Evolutionary conservation across 306 rosid species (phyloP).

Genomic region (Lagenaria siceraria): DNA sequence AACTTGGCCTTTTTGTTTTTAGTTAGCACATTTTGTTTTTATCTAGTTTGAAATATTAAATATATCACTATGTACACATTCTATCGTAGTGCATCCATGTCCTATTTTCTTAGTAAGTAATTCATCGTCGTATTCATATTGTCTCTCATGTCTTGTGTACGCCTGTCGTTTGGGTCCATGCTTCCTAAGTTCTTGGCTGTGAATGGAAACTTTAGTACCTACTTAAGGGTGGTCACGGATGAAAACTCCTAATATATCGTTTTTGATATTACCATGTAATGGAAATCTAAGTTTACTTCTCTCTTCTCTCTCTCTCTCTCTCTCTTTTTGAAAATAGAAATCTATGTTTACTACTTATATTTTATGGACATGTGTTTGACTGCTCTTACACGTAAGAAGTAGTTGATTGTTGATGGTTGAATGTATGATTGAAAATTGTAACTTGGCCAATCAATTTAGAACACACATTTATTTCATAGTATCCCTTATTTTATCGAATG

Average conservation of each 20-base stretch:
- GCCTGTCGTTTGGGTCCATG: background rate
- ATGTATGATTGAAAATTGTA: background rate
- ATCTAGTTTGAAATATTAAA: background rate
- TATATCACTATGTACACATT: background rate
- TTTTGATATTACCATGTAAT: background rate
- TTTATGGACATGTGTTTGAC: background rate
- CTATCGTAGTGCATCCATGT: background rate
- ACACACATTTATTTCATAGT: background rate
- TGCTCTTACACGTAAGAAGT: background rate
- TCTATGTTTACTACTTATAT: no score
- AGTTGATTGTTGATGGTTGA: background rate
- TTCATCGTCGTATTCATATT: background rate
- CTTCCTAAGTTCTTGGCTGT: background rate
- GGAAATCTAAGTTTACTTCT: background rate
- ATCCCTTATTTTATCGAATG: background rate
- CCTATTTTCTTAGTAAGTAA: background rate
- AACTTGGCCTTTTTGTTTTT: background rate
- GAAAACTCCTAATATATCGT: background rate
- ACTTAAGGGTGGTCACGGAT: background rate
- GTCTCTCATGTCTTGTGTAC: background rate
- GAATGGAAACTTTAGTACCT: background rate
- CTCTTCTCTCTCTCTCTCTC: no score
- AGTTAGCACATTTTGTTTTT: background rate
- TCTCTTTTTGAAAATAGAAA: no score
- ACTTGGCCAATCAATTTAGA: background rate